Percentiles rank a stretch among this genome's conserved stretches.
Conservation (phyloP, 116 monocot species). For the Papilionanthe hybrid region DNA sequence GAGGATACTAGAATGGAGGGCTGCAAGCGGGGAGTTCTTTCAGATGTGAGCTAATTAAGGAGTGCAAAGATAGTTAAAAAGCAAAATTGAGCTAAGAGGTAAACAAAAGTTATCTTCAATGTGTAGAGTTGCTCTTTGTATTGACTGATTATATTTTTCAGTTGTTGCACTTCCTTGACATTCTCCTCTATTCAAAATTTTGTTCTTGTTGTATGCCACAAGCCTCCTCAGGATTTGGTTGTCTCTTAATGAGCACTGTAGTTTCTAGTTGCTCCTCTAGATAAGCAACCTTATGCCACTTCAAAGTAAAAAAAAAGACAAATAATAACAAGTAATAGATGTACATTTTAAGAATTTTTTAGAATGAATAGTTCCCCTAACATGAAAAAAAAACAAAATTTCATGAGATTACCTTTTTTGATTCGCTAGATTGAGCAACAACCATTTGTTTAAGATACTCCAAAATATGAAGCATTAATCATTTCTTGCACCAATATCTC, state of each 20-base stretch:
- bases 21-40: too few relatives aligned
- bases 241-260: constrained; percentile 51
- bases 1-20: too few relatives aligned
- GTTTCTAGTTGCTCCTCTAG: constrained; percentile 68
- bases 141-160: constrained; percentile 59
- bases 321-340: not conserved
- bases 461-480: constrained; percentile 61
- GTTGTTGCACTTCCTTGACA: constrained; percentile 55
- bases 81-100: not conserved
- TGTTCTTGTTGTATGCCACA: constrained; percentile 68
- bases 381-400: not conserved
- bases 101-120: constrained; percentile 45
- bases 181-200: constrained; percentile 62
- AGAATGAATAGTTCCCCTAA: not conserved
- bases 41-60: too few relatives aligned
- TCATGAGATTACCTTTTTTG: constrained; percentile 35
- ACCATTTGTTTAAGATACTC: constrained; percentile 65
- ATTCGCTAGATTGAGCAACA: too few relatives aligned
- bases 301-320: not conserved
- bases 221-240: constrained; percentile 72
- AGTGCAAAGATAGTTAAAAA: too few relatives aligned
- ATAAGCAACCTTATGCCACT: constrained; percentile 44
- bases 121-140: constrained; percentile 70
- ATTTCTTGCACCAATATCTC: constrained; percentile 86
- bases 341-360: not conserved